Evolutionary conservation across 768 basidiomycete genomes (phyloP).

Genomic region (Tricholoma matsutake): DNA sequence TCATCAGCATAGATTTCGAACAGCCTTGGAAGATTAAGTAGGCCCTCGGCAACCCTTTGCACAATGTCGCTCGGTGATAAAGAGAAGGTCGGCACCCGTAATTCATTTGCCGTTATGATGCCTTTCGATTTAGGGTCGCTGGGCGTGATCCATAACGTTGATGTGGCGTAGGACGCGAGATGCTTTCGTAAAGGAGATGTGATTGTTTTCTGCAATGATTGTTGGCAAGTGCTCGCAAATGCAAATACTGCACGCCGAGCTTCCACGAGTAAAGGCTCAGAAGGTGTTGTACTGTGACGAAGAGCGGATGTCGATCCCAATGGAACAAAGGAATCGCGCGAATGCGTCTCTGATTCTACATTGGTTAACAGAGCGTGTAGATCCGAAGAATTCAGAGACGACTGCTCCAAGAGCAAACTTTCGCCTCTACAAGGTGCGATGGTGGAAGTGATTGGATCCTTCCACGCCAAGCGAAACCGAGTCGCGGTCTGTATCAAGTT

Average conservation of each 20-base stretch:
- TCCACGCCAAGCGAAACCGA: constrained; percentile 53
- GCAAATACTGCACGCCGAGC: constrained; percentile 53
- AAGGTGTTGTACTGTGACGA: constrained; percentile 24
- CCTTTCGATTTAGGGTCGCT: constrained; percentile 47
- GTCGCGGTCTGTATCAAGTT: constrained; percentile 57
- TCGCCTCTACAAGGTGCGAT: constrained; percentile 65
- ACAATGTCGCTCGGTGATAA: constrained; percentile 87
- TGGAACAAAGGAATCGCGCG: constrained; percentile 20
- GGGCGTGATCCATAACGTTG: constrained; percentile 61
- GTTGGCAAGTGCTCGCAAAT: constrained; percentile 74
- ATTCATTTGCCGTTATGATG: constrained; percentile 45
- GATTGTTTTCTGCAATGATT: constrained; percentile 77
- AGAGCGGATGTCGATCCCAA: constrained; percentile 30
- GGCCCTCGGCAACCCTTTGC: constrained; percentile 88
- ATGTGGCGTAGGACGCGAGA: constrained; percentile 66
- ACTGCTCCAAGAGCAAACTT: constrained; percentile 76
- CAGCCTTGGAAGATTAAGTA: constrained; percentile 87
- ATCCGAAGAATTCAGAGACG: constrained; percentile 78
- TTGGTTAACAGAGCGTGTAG: constrained; percentile 59
- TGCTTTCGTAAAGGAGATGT: constrained; percentile 77
- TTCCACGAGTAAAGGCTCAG: constrained; percentile 47
- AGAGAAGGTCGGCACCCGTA: constrained; percentile 88
- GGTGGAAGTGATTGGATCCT: constrained; percentile 51
- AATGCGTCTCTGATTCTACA: constrained; percentile 41
- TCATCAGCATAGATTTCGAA: constrained; percentile 95